These are phyloP conservation scores for Paecilomyces sp. DNA, from an alignment of 2,329 filamentous ascomycete genomes.

Conservation along the genomic window DNA sequence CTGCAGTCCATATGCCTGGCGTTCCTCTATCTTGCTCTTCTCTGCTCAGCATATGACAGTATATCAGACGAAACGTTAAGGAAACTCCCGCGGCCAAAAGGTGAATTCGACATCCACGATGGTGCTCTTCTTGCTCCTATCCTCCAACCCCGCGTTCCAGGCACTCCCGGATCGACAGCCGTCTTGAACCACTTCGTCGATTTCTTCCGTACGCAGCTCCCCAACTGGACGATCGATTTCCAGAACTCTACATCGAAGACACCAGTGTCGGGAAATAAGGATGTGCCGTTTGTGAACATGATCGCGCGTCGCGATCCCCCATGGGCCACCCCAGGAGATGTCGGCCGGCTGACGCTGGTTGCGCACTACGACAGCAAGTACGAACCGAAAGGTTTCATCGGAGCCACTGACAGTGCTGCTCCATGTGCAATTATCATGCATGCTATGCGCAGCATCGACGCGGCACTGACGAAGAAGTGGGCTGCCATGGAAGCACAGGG, in stretches of 20 bases:
- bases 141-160: slow-evolving; percentile 79
- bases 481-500: slow-evolving; percentile 58
- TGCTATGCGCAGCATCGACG: slow-evolving; percentile 71
- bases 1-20: slow-evolving; percentile 19
- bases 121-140: slow-evolving; percentile 79
- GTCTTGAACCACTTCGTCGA: slow-evolving; percentile 75
- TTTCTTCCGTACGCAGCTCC: slow-evolving; percentile 70
- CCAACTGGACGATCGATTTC: slow-evolving; percentile 70
- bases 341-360: slow-evolving; percentile 74
- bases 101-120: slow-evolving; percentile 70
- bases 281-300: slow-evolving; percentile 79
- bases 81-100: slow-evolving; percentile 62
- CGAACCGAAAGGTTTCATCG: slow-evolving; percentile 77
- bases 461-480: slow-evolving; percentile 76
- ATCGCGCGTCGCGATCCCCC: slow-evolving; percentile 85
- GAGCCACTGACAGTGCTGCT: slow-evolving; percentile 86
- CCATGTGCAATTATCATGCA: slow-evolving; percentile 93
- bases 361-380: slow-evolving; percentile 91
- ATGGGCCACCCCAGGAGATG: slow-evolving; percentile 65
- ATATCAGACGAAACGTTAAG: slow-evolving; percentile 70
- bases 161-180: slow-evolving; percentile 64
- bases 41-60: slow-evolving; percentile 44
- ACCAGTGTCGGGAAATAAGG: slow-evolving; percentile 61
- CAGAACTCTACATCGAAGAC: slow-evolving; percentile 89
- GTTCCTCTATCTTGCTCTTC: slow-evolving; percentile 15